Evolutionary conservation across 495 filamentous ascomycete genomes (phyloP).

Genomic region (Penicillium argentinense): DNA sequence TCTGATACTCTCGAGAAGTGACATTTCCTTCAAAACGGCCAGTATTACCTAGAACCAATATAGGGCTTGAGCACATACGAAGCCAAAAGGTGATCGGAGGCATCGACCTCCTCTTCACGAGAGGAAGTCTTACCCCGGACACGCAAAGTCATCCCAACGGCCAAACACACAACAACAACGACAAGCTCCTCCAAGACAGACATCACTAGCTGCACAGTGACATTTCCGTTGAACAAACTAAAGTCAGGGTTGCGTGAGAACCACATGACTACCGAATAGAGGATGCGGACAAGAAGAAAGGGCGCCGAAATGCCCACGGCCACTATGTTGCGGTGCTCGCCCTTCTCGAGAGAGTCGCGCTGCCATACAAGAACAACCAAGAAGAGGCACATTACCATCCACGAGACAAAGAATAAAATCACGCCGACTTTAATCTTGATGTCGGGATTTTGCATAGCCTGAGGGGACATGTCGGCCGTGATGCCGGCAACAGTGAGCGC

Average conservation of each 20-base stretch:
- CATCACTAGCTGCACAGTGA: conserved; percentile 37
- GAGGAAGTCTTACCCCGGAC: conserved; percentile 3
- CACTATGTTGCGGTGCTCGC: conserved; percentile 35
- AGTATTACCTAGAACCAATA: too few species aligned
- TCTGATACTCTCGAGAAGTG: too few species aligned
- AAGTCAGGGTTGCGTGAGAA: conserved; percentile 33
- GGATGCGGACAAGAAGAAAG: conserved; percentile 40
- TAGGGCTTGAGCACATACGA: too few species aligned
- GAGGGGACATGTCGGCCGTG: conserved; percentile 17
- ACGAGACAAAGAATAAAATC: conserved; percentile 29
- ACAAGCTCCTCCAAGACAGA: conserved; percentile 38
- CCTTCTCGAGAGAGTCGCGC: conserved; percentile 15
- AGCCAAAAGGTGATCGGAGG: too few species aligned
- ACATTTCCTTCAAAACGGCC: too few species aligned
- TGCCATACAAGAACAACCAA: conserved; percentile 13
- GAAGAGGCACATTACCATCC: conserved; percentile 22
- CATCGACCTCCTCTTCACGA: too few species aligned
- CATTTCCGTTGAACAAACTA: conserved; percentile 31
- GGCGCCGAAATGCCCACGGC: conserved; percentile 35
- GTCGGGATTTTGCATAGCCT: conserved; percentile 13
- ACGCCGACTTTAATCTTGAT: conserved; percentile 23
- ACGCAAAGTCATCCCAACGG: conserved; percentile 34
- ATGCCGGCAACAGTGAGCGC: conserved; percentile 24
- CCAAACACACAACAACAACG: conserved; percentile 30
- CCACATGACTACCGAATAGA: conserved; percentile 35